These are phyloP conservation scores for Aureobasidium musti DNA, from an alignment of 2,329 filamentous ascomycete species.

Conservation along the genomic window DNA sequence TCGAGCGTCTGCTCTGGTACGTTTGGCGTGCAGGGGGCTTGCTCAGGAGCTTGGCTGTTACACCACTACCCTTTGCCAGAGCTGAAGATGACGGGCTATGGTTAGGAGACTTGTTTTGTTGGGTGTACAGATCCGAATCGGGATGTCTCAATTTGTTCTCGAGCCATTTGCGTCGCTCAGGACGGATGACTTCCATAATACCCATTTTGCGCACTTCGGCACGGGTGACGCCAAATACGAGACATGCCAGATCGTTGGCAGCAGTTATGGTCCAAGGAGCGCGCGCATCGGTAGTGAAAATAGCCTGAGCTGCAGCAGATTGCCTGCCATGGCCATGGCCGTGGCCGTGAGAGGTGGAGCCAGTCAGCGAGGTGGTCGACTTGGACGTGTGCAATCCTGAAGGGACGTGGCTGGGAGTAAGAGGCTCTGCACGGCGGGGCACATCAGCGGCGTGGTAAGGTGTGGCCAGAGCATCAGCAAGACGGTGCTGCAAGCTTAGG, in stretches of 20 bases:
- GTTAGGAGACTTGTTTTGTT: slow-evolving; percentile 41
- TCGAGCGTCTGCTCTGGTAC: slow-evolving; percentile 60
- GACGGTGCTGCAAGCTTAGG: slow-evolving; percentile 73
- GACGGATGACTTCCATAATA: slow-evolving; percentile 90
- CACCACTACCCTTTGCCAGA: slow-evolving; percentile 72
- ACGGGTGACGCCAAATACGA: slow-evolving; percentile 99
- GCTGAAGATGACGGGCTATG: slow-evolving; percentile 29
- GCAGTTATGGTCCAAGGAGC: slow-evolving; percentile 95
- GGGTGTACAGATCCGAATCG: slow-evolving; percentile 43
- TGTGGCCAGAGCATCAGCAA: slow-evolving; percentile 81
- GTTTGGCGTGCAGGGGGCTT: slow-evolving; percentile 68
- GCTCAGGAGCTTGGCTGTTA: slow-evolving; percentile 84
- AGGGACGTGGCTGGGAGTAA: slow-evolving; percentile 33
- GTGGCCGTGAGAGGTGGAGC: slow-evolving; percentile 45
- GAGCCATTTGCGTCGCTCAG: slow-evolving; percentile 85
- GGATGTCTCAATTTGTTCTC: slow-evolving; percentile 76
- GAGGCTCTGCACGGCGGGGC: slow-evolving; percentile 39
- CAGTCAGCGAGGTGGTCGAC: slow-evolving; percentile 38
- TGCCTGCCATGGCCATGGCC: slow-evolving; percentile 82
- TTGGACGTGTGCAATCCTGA: slow-evolving; percentile 40
- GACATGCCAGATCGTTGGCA: slow-evolving; percentile 92
- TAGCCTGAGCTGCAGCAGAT: slow-evolving; percentile 88
- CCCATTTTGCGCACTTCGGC: slow-evolving; percentile 92
- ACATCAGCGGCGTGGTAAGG: slow-evolving; percentile 65
- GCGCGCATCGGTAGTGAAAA: slow-evolving; percentile 91